Base-by-base conservation (phyloP, 331 rosid species). In the Prunus yedoensis region DNA sequence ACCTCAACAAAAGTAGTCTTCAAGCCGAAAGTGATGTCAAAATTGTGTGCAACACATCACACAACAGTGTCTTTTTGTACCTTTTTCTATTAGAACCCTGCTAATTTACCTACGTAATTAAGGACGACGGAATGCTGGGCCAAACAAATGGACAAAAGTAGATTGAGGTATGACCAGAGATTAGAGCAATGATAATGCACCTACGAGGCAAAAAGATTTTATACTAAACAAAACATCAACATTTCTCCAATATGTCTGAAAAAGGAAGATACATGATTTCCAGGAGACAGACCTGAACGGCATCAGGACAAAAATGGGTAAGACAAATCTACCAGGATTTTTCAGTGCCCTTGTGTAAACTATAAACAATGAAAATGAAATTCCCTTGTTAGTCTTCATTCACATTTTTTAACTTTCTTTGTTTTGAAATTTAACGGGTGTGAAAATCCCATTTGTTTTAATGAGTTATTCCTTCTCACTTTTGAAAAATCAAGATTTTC, bases 141-240 rank as follows among this genome's bases (percentile, higher is more conserved):
- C 53, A 61, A 61, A 61, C 43, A 61, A 38, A 13, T 25, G 18
- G 17, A 20, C 27, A 61, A 61, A 61, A 28, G 66, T 61, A 2
- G 20, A 25, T 2, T 25, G 18, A 23, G 57, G 72, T 68, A 49
- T 25, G 46, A 17, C 10, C 27, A 2, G 10, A 20, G 38, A 71
- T 71, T 38, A 71, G 66, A 71, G 54, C 38, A 71, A 71, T 71
- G 66, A 71, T 71, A 21, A 8, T 56, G 54, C 66, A 38, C 66
- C 66, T 38, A 38, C 51, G 32, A 53, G 14, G 46, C 28, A 43
- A 53, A 53, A 53, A 11, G 27, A 32, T 15, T 71, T 71, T 71
- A 52, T 12, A 32, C 10, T n/a, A 70, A 70, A 70, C 65, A 71
- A 38, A 18, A 10, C 3, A 70, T 51, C 4, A 52, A 70, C 47